These are phyloP conservation scores for Globisporangium cederbergense DNA, from an alignment of 352 stramenopile genomes.

Conservation along the genomic window DNA sequence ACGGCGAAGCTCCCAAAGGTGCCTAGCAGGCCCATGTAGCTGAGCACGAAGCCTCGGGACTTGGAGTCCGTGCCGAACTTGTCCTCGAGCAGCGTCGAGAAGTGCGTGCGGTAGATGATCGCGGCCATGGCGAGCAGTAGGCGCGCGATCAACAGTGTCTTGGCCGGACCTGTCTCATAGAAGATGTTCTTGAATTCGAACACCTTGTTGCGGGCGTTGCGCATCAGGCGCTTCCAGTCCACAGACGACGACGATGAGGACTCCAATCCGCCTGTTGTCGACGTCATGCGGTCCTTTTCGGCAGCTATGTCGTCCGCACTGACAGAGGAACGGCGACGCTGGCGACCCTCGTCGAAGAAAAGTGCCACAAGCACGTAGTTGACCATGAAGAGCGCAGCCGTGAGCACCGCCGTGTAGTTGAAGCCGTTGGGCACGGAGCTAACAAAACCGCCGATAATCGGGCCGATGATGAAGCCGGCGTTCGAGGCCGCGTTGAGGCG, in stretches of 20 bases:
- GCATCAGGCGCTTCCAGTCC: slow-evolving; percentile 36
- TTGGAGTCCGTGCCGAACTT: slow-evolving; percentile 72
- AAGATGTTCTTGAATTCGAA: slow-evolving; percentile 63
- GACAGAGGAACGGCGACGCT: slow-evolving; percentile 13
- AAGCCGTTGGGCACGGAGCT: slow-evolving; percentile 67
- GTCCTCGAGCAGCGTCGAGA: slow-evolving; percentile 72
- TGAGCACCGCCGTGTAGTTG: slow-evolving; percentile 79
- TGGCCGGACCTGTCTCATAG: slow-evolving; percentile 54
- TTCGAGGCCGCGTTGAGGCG: slow-evolving; percentile 72
- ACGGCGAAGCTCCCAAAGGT: slow-evolving; percentile 65
- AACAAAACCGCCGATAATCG: slow-evolving; percentile 66
- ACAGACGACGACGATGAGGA: slow-evolving; percentile 4
- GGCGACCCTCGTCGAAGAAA: slow-evolving; percentile 35
- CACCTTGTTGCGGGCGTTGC: slow-evolving; percentile 51
- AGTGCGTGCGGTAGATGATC: slow-evolving; percentile 79
- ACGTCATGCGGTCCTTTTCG: slow-evolving; percentile 5
- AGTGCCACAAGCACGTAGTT: slow-evolving; percentile 68
- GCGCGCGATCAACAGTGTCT: slow-evolving; percentile 65
- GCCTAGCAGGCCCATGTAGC: slow-evolving; percentile 77
- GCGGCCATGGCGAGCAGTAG: slow-evolving; percentile 71
- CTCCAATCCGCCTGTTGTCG: neutral
- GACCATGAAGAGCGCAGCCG: slow-evolving; percentile 54
- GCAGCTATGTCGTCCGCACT: neutral
- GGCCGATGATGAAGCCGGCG: slow-evolving; percentile 74
- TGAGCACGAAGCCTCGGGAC: slow-evolving; percentile 64